Conservation (phyloP, 371 early-diverging fungal genomes). For the Lichtheimia ornata region DNA sequence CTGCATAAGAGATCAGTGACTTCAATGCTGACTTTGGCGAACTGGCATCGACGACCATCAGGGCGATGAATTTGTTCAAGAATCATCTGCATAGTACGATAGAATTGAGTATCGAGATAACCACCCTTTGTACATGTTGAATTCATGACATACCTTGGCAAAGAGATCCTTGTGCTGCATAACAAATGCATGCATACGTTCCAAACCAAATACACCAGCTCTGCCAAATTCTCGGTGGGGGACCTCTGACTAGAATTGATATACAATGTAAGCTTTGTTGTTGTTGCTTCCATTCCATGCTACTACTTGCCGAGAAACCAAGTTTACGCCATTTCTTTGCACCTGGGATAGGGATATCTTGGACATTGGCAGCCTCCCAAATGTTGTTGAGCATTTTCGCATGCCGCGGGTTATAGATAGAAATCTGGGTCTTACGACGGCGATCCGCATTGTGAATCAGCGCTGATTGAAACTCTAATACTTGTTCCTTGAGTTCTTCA, state of each 20-base stretch:
- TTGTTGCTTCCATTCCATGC: not conserved
- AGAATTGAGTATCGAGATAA: not conserved
- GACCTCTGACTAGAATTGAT: conserved; percentile 51
- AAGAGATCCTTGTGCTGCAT: conserved; percentile 47
- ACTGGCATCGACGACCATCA: conserved; percentile 63
- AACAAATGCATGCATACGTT: conserved; percentile 63
- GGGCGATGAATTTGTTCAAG: conserved; percentile 62
- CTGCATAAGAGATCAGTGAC: conserved; percentile 69
- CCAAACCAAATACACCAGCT: conserved; percentile 69
- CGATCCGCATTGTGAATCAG: conserved; percentile 59
- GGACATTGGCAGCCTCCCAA: conserved; percentile 57
- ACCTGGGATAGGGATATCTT: conserved; percentile 30
- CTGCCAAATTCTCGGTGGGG: conserved; percentile 66
- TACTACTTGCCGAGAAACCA: conserved; percentile 64
- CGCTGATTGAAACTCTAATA: conserved; percentile 70
- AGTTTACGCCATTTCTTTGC: conserved; percentile 66
- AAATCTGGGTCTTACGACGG: conserved; percentile 53
- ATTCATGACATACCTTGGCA: conserved; percentile 38
- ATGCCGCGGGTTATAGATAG: conserved; percentile 53
- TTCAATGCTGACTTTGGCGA: conserved; percentile 69
- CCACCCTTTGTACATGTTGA: not conserved
- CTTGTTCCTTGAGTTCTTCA: conserved; percentile 60
- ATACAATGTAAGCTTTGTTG: not conserved
- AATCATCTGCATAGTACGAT: conserved; percentile 36
- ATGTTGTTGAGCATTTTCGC: conserved; percentile 58